Conservation (phyloP, 2,329 filamentous ascomycete genomes). For the Aureobasidium zeae region DNA sequence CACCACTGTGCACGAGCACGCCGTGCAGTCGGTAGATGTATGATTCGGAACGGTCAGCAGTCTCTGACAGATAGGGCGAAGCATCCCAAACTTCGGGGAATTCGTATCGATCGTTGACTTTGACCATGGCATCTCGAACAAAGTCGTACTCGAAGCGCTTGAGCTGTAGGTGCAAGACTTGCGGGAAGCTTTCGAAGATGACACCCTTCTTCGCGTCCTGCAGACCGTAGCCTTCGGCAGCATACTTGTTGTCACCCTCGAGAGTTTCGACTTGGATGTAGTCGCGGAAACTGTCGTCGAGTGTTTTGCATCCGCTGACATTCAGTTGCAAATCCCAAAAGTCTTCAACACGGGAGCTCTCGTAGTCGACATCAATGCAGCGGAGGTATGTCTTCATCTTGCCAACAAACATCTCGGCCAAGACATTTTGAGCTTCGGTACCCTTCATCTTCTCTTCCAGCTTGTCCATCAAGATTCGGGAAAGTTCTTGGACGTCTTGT, state of each 20-base stretch:
- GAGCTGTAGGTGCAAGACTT: conserved; percentile 86
- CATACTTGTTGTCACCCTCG: conserved; percentile 97
- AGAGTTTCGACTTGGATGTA: conserved; percentile 96
- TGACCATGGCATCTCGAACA: conserved; percentile 95
- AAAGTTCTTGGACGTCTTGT: conserved; percentile 95
- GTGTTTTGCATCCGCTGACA: conserved; percentile 82
- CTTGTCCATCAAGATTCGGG: conserved; percentile 91
- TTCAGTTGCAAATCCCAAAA: conserved; percentile 99
- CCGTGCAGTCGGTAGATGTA: conserved; percentile 92
- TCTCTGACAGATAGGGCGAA: conserved; percentile 74
- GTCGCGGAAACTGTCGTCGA: conserved; percentile 90
- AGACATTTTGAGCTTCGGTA: conserved; percentile 77
- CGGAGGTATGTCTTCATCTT: conserved; percentile 99
- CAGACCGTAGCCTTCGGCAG: conserved; percentile 80
- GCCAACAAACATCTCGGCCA: conserved; percentile 86
- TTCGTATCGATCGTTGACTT: conserved; percentile 89
- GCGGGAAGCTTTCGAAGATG: conserved; percentile 91
- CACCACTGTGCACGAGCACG: conserved; percentile 91
- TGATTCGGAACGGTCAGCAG: conserved; percentile 77
- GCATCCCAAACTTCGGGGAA: conserved; percentile 80
- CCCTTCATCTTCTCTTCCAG: conserved; percentile 98
- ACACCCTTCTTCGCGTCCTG: conserved; percentile 97
- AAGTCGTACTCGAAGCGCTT: conserved; percentile 99
- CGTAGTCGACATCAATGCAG: conserved; percentile 96
- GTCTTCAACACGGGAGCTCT: conserved; percentile 89